phyloP scores from a whole-genome alignment of 768 basidiomycete genomes.

The Naganishia kalamii region DNA sequence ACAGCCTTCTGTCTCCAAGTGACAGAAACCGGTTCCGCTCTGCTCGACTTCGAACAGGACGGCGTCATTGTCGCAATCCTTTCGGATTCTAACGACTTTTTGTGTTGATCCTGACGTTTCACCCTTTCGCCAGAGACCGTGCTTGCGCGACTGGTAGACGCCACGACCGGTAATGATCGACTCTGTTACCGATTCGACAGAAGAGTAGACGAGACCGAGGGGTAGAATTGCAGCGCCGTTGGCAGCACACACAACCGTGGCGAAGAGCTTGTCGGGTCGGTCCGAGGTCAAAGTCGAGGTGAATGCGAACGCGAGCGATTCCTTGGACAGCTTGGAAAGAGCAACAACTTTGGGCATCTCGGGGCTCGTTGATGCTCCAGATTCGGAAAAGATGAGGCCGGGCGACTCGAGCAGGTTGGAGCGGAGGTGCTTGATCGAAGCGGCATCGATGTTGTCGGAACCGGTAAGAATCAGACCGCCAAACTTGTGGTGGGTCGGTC shows the following conservation, averaged over 20 bases:
- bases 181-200: conserved; percentile 72
- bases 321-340: conserved; percentile 55
- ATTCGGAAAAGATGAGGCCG: conserved; percentile 59
- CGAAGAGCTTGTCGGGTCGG: conserved; percentile 83
- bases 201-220: conserved; percentile 94
- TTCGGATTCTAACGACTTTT: conserved; percentile 68
- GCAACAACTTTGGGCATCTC: conserved; percentile 51
- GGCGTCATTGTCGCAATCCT: conserved; percentile 89
- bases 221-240: conserved; percentile 48
- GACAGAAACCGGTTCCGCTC: conserved; percentile 87
- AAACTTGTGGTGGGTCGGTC: conserved; percentile 24
- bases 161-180: conserved; percentile 83
- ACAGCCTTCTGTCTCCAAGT: conserved; percentile 77
- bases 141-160: conserved; percentile 91
- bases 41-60: conserved; percentile 82
- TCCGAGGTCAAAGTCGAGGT: conserved; percentile 75
- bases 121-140: conserved; percentile 94
- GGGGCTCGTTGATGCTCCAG: conserved; percentile 63
- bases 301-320: conserved; percentile 67
- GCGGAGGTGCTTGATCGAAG: conserved; percentile 33
- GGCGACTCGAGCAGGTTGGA: conserved; percentile 48
- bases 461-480: conserved; percentile 22
- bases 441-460: conserved; percentile 12
- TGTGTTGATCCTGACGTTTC: conserved; percentile 93
- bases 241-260: conserved; percentile 68